These are phyloP conservation scores for Candida neerlandica DNA, from an alignment of 1,139 yeast species.

Conservation along the genomic window DNA sequence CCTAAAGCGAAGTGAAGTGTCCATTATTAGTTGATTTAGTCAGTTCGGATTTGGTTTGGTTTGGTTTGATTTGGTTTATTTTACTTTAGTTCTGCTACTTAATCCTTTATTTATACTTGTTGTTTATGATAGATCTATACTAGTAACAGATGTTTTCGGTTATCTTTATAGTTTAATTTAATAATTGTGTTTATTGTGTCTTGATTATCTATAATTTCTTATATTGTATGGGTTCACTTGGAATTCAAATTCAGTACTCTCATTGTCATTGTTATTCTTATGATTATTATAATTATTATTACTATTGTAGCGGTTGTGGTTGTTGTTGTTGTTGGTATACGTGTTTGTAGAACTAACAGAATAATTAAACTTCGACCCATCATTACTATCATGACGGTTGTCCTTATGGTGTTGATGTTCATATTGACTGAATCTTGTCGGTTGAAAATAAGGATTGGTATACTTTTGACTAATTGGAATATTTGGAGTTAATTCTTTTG, in stretches of 20 bases:
- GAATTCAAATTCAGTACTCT: slow-evolving; percentile 1
- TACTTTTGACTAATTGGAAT: slow-evolving; percentile 9
- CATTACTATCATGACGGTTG: background rate
- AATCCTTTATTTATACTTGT: too few relatives aligned
- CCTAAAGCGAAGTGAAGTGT: slow-evolving; percentile 29
- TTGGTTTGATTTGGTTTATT: too few relatives aligned
- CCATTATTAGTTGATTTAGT: background rate
- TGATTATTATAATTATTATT: background rate
- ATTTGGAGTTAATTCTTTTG: background rate
- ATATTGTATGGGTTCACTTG: background rate
- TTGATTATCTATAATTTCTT: background rate
- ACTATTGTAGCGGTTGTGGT: background rate
- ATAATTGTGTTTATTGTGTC: background rate
- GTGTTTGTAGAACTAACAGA: background rate
- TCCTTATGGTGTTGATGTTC: too few relatives aligned
- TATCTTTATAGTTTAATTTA: background rate
- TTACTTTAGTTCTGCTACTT: too few relatives aligned
- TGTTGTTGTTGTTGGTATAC: background rate
- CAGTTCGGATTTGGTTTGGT: too few relatives aligned
- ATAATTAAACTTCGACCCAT: background rate
- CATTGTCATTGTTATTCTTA: background rate
- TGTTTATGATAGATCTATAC: background rate
- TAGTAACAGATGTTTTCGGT: background rate
- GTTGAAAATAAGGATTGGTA: slow-evolving; percentile 12
- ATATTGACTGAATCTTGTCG: slow-evolving; percentile 9